Evolutionary conservation across 2,329 filamentous ascomycete genomes (phyloP), one percentile per base, ranked within the genome.

Genomic region (Aspergillus unguis): DNA sequence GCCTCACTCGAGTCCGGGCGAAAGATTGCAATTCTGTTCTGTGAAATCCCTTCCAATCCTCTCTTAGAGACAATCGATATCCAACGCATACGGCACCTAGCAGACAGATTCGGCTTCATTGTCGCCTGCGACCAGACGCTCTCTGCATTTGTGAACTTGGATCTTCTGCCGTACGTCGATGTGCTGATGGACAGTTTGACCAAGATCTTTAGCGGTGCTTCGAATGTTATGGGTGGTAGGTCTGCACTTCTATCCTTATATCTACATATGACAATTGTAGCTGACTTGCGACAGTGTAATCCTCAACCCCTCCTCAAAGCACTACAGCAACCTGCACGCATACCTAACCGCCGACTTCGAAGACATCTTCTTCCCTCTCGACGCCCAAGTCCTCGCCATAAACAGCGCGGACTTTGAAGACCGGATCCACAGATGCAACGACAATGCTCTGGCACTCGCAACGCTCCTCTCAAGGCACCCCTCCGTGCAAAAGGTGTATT

Each of bases 181-280:
- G 25, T 54, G 5, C 27, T 42, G 3, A 32, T 47, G 6, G 46
- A 33, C 10, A 46, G 36, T 8, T 37, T 54, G 23, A 54, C 47
- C 2, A 54, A 50, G 43, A 47, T 37, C 3, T 54, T 54, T 25
- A 46, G 41, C 4, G 46, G 52, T 17, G 23, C 28, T 7, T 49
- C 31, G 8, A 46, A 54, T 26, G 46, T 54, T 3, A 50, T 41
- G 35, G 52, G 41, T 5, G 52, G 52, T 6, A 45, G 51, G 51
- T 53, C 25, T 23, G 27, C 2, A 4, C 7, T n/a, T 8, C 11
- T 7, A 17, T 32, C 17, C 17, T 17, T 17, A 17, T 17, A 17
- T 17, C 17, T 17, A 17, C 17, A 17, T 17, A 17, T 11, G 11
- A 33, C 11, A 33, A 7, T 33, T 33, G 8, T 33, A 23, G 6